phyloP scores from a whole-genome alignment of 2,329 filamentous ascomycete genomes.

The Cercospora nicotianae region DNA sequence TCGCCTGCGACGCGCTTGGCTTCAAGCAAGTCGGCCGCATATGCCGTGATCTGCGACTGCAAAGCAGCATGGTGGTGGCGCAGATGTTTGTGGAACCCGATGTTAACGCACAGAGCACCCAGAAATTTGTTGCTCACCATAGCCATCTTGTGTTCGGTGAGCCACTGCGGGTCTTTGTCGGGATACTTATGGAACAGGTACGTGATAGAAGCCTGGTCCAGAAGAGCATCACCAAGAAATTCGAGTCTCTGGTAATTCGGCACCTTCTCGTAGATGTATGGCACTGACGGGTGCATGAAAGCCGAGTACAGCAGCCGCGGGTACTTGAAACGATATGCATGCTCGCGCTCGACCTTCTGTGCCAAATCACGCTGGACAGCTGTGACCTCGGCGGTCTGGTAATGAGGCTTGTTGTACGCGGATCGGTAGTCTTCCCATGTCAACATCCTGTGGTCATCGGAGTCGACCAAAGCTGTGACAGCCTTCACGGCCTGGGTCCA shows the following conservation, averaged over 20 bases:
- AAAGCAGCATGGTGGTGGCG: constrained; percentile 55
- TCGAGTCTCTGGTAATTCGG: constrained; percentile 89
- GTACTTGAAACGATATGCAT: constrained; percentile 68
- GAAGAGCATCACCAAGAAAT: constrained; percentile 84
- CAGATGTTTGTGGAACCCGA: constrained; percentile 76
- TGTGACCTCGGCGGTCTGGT: constrained; percentile 64
- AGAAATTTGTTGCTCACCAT: constrained; percentile 98
- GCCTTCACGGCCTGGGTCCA: constrained; percentile 64
- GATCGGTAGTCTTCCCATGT: constrained; percentile 72
- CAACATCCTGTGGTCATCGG: constrained; percentile 66
- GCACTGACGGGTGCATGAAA: constrained; percentile 84
- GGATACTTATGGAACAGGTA: constrained; percentile 77
- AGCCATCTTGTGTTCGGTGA: constrained; percentile 99
- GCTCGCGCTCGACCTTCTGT: constrained; percentile 59
- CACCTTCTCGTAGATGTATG: constrained; percentile 70
- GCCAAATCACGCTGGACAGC: constrained; percentile 70
- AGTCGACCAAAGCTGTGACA: constrained; percentile 69
- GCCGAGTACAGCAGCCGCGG: constrained; percentile 78
- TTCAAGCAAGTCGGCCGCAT: constrained; percentile 59
- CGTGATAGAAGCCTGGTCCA: constrained; percentile 83
- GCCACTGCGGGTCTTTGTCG: constrained; percentile 84
- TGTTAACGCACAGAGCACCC: constrained; percentile 73
- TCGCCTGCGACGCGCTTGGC: constrained; percentile 52
- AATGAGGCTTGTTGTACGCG: constrained; percentile 67
- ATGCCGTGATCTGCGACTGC: constrained; percentile 52